Evolutionary conservation across 2,329 filamentous ascomycete genomes (phyloP), one percentile per base, ranked within the genome.

Genomic region (Diaporthe vexans): DNA sequence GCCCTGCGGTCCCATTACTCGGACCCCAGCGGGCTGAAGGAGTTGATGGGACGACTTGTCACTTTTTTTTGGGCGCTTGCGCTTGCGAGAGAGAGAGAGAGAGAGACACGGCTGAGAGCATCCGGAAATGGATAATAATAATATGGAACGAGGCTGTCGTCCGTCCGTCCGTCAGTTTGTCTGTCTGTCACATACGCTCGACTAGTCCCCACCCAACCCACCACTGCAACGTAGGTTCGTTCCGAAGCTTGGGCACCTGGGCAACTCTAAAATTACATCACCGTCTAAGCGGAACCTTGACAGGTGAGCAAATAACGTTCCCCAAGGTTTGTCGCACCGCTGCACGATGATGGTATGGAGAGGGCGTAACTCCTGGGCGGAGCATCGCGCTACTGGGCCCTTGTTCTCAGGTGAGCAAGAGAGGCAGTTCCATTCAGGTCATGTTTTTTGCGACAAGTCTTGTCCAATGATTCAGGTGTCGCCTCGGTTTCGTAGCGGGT

Each of bases 201-300:
- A n/a, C 43, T 6, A 3, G 13, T 48, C 19, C 59, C 40, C 59
- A 33, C 59, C 40, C 59, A 7, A 15, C 24, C 61, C 26, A 48
- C 43, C 57, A 24, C 15, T 24, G 19, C 11, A 13, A 11, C 58
- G 37, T 67, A 37, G 63, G 63, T 37, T 67, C 63, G 63, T 67
- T 67, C 63, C 63, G 63, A 67, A 67, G 63, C 63, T 67, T 52
- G 63, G 63, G 63, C 46, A 26, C 46, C 63, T 7, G 63, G 46
- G 46, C 21, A 67, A 67, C 63, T 52, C 46, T 52, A 67, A 67
- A 67, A 37, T 52, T 67, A 67, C 63, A 67, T 67, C 63, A 67
- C 29, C 3, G 63, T 67, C 63, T 67, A 24, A 67, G 63, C 63
- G 63, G 63, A 67, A 52, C 63, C 63, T 67, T 67, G 24, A 43